These are phyloP conservation scores for Apiospora hydei DNA, from an alignment of 2,329 filamentous ascomycete genomes.

Conservation along the genomic window DNA sequence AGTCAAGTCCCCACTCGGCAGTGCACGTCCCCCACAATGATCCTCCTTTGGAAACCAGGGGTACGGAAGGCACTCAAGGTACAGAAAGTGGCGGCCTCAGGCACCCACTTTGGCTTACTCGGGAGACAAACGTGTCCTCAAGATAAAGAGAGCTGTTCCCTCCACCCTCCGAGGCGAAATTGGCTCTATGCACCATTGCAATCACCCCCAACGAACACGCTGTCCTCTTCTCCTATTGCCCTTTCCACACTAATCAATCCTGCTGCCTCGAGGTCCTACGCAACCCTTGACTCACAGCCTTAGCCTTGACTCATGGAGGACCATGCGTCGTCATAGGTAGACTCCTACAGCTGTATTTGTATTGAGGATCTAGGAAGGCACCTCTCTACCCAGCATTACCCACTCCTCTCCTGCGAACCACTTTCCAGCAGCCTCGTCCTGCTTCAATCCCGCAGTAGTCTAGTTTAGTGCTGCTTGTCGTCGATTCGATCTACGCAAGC, in stretches of 20 bases:
- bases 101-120: neutral
- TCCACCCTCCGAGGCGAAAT: constrained; percentile 24
- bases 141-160: constrained; percentile 31
- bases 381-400: constrained; percentile 39
- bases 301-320: constrained; percentile 34
- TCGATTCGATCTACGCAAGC: constrained; percentile 7
- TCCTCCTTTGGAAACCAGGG: constrained; percentile 19
- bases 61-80: neutral
- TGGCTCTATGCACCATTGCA: neutral
- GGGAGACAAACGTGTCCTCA: constrained; percentile 37
- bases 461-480: constrained; percentile 25
- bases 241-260: neutral
- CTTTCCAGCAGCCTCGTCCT: constrained; percentile 27
- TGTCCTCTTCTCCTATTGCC: constrained; percentile 25
- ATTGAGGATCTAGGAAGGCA: constrained; percentile 49
- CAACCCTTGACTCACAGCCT: constrained; percentile 22
- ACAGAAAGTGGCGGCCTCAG: neutral
- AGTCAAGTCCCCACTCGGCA: neutral
- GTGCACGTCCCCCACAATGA: neutral
- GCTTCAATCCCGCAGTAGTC: constrained; percentile 30
- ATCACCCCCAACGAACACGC: constrained; percentile 26
- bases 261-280: constrained; percentile 24
- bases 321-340: constrained; percentile 35
- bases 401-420: constrained; percentile 24
- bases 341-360: constrained; percentile 39